Percentiles rank a stretch among this genome's conserved stretches.
Conservation (phyloP, 345 rosid genomes). For the Populus tremula region DNA sequence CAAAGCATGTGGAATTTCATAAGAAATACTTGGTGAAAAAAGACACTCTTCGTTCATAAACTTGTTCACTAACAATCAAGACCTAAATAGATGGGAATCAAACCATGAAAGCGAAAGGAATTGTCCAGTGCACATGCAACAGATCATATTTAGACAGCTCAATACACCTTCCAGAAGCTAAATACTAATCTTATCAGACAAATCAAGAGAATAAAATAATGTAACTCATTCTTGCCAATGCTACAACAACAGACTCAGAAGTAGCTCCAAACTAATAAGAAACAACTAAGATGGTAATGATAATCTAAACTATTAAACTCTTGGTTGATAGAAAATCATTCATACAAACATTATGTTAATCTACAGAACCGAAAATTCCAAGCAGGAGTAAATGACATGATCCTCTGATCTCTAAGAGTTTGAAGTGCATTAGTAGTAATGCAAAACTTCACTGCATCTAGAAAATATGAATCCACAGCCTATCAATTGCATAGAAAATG, state of each 20-base stretch:
- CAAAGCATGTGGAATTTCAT: neutral
- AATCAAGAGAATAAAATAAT: neutral
- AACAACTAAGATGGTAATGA: neutral
- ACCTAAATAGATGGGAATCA: neutral
- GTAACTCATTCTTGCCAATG: neutral
- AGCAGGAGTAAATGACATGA: neutral
- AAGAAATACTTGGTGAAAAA: neutral
- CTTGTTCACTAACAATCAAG: neutral
- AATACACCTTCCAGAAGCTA: neutral
- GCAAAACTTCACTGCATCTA: neutral
- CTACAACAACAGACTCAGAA: neutral
- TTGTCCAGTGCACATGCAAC: neutral
- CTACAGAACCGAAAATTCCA: neutral
- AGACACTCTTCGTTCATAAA: neutral
- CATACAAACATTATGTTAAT: neutral
- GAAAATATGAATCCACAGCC: neutral
- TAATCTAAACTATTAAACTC: neutral
- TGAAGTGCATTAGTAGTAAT: neutral
- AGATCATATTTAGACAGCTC: neutral
- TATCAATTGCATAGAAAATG: neutral
- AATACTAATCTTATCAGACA: neutral
- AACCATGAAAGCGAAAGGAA: neutral
- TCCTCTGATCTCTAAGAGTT: neutral
- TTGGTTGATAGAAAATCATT: neutral
- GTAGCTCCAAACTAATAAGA: neutral